Evolutionary conservation across 1,139 yeast species (phyloP).

Genomic region (Scheffersomyces titani): DNA sequence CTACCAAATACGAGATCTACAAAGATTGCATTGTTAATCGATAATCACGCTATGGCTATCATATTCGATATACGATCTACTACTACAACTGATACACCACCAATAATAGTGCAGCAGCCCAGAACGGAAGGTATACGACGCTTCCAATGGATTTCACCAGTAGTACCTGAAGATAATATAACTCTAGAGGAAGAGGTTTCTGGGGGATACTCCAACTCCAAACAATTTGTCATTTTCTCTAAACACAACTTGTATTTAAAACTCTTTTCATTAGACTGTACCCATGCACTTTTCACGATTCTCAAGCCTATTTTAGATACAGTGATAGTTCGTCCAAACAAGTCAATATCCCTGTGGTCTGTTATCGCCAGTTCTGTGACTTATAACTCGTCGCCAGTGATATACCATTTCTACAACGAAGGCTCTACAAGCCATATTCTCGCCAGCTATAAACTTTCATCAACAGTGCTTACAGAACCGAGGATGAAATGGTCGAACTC

Average conservation of each 20-base stretch:
- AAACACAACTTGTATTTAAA: conserved; percentile 27
- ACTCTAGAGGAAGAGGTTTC: conserved; percentile 6
- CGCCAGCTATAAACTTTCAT: conserved; percentile 23
- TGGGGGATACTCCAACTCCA: conserved; percentile 35
- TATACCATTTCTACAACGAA: conserved; percentile 37
- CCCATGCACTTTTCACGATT: conserved; percentile 33
- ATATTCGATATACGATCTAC: conserved; percentile 23
- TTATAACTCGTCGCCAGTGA: conserved; percentile 19
- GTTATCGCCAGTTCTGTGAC: conserved; percentile 18
- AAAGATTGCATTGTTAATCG: conserved; percentile 30
- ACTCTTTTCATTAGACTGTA: conserved; percentile 41
- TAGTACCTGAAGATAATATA: conserved; percentile 2
- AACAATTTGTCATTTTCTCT: conserved; percentile 37
- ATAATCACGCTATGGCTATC: conserved; percentile 20
- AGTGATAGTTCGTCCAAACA: conserved; percentile 19
- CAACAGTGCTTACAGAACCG: conserved; percentile 16
- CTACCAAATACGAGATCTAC: conserved; percentile 11
- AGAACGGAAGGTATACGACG: conserved; percentile 30
- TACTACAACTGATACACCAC: conserved; percentile 16
- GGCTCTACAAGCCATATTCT: conserved; percentile 33
- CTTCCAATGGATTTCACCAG: conserved; percentile 39
- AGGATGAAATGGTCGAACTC: conserved; percentile 32
- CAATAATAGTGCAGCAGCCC: conserved; percentile 32
- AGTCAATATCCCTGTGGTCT: conserved; percentile 29
- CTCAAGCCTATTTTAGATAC: conserved; percentile 26